Percentiles rank a stretch among this genome's conserved stretches.
phyloP scores from a whole-genome alignment of 805 yeast genomes.

The Tetrapisispora arboricola region DNA sequence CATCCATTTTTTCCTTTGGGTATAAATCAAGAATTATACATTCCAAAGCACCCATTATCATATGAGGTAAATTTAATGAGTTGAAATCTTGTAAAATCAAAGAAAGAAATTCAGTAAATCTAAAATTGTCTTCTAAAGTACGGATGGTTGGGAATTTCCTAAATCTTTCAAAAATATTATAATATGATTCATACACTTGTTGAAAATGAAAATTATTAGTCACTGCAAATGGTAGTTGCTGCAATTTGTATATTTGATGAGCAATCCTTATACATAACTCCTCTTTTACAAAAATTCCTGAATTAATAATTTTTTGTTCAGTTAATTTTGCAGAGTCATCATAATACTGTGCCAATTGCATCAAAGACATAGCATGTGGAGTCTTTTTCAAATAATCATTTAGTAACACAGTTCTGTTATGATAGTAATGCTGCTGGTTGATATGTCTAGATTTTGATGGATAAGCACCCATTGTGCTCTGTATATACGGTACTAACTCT shows the following conservation, averaged over 20 bases:
- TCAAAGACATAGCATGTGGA: slow-evolving; percentile 87
- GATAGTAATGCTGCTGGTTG: slow-evolving; percentile 75
- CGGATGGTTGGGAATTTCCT: slow-evolving; percentile 60
- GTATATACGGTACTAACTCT: slow-evolving; percentile 28
- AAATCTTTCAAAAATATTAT: slow-evolving; percentile 77
- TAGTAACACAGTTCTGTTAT: slow-evolving; percentile 29
- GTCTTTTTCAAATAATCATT: slow-evolving; percentile 32
- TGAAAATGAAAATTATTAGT: slow-evolving; percentile 78
- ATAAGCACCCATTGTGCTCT: slow-evolving; percentile 29
- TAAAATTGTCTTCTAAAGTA: slow-evolving; percentile 63
- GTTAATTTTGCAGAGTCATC: slow-evolving; percentile 48
- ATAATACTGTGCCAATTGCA: slow-evolving; percentile 86
- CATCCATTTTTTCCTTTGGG: slow-evolving; percentile 57
- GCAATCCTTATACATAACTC: slow-evolving; percentile 83
- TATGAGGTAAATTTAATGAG: slow-evolving; percentile 70
- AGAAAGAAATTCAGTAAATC: slow-evolving; percentile 55
- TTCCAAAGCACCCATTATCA: slow-evolving; percentile 89
- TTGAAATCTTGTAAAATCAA: slow-evolving; percentile 65
- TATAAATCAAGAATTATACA: slow-evolving; percentile 49
- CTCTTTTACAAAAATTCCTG: slow-evolving; percentile 81
- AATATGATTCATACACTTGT: slow-evolving; percentile 82
- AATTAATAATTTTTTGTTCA: slow-evolving; percentile 62
- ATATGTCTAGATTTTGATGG: slow-evolving; percentile 37
- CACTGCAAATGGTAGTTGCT: slow-evolving; percentile 70
- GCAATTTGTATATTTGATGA: slow-evolving; percentile 67